Evolutionary conservation across 805 yeast genomes (phyloP).

Genomic region (Candida yuanshanica): DNA sequence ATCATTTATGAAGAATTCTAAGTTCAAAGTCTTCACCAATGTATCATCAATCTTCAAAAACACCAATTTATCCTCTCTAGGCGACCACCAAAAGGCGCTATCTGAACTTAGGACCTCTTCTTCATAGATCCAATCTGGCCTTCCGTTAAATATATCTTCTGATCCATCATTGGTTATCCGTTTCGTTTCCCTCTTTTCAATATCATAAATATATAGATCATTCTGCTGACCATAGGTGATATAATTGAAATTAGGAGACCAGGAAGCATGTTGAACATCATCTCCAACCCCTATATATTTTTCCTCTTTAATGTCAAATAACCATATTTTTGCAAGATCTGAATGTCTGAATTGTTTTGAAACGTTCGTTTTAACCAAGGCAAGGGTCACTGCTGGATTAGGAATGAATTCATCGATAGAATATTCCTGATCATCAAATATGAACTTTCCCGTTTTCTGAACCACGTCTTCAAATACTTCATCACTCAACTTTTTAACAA

Average conservation of each 20-base stretch:
- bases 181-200: constrained; percentile 13
- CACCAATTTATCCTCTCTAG: constrained; percentile 49
- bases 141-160: constrained; percentile 52
- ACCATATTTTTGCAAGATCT: constrained; percentile 52
- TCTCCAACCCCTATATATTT: constrained; percentile 21
- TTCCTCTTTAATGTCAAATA: constrained; percentile 42
- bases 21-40: constrained; percentile 43
- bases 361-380: constrained; percentile 49
- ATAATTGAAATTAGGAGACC: constrained; percentile 56
- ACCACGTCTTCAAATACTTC: constrained; percentile 13
- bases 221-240: constrained; percentile 52
- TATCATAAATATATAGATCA: constrained; percentile 45
- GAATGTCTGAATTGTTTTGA: constrained; percentile 66
- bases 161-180: constrained; percentile 44
- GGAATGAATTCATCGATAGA: constrained; percentile 37
- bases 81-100: constrained; percentile 67
- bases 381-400: constrained; percentile 40
- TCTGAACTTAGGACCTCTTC: constrained; percentile 66
- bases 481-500: constrained; percentile 30
- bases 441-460: constrained; percentile 31
- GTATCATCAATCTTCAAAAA: constrained; percentile 58
- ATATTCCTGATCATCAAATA: constrained; percentile 35
- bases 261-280: constrained; percentile 40
- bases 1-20: constrained; percentile 45
- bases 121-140: constrained; percentile 81